Conservation (phyloP, 768 basidiomycete genomes). For the Panaeolus papilionaceus region DNA sequence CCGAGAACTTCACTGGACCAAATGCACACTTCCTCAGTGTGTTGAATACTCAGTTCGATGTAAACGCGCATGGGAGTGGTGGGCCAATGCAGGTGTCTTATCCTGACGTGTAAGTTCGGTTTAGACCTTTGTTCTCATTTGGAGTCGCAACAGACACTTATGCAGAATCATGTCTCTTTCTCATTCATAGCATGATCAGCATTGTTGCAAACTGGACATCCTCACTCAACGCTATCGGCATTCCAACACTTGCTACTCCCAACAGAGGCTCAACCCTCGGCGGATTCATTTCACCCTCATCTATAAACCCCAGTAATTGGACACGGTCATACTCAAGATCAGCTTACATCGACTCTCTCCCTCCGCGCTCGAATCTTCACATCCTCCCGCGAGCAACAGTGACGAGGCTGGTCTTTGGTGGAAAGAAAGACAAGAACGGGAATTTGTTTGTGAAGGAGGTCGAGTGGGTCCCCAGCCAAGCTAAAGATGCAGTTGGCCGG, state of each 20-base stretch:
- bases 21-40: constrained; percentile 38
- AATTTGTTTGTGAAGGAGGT: constrained; percentile 35
- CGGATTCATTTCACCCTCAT: constrained; percentile 58
- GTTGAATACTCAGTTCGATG: constrained; percentile 50
- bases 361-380: constrained; percentile 61
- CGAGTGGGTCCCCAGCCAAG: constrained; percentile 42
- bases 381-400: constrained; percentile 63
- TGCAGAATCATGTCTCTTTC: background rate
- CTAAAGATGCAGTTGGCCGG: constrained; percentile 36
- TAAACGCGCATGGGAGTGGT: constrained; percentile 50
- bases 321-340: constrained; percentile 71
- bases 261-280: constrained; percentile 57
- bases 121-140: constrained; percentile 7
- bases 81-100: constrained; percentile 53
- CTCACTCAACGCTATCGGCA: constrained; percentile 51
- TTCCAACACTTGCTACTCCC: constrained; percentile 45
- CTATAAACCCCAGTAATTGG: constrained; percentile 68
- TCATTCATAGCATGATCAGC: constrained; percentile 46
- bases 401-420: constrained; percentile 54
- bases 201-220: constrained; percentile 62
- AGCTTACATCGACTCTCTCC: constrained; percentile 67
- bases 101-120: constrained; percentile 50
- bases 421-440: constrained; percentile 44
- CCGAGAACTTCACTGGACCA: constrained; percentile 64
- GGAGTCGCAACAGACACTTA: background rate